A percentile compares a stretch with the other conserved stretches of the same genome.
Conservation (phyloP, 805 yeast species). For the Metschnikowia cubensis region DNA sequence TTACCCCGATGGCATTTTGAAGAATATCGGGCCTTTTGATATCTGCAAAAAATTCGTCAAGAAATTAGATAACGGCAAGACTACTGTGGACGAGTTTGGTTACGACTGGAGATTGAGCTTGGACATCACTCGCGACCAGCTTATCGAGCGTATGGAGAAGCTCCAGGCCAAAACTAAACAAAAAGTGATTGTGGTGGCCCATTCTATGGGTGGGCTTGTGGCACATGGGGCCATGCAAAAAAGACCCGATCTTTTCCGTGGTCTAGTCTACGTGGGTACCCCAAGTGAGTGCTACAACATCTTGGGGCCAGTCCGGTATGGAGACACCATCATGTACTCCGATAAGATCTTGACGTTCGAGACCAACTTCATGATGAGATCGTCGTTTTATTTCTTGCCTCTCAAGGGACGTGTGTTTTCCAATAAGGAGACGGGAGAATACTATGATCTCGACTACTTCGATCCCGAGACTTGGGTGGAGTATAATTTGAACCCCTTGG, state of each 20-base stretch:
- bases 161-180: constrained; percentile 48
- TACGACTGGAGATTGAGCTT: constrained; percentile 89
- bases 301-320: constrained; percentile 78
- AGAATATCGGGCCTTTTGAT: constrained; percentile 86
- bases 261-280: constrained; percentile 74
- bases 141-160: constrained; percentile 45
- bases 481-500: constrained; percentile 72
- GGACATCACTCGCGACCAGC: constrained; percentile 48
- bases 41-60: constrained; percentile 59
- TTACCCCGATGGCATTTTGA: constrained; percentile 71
- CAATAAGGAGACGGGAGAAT: constrained; percentile 54
- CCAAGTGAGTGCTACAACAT: constrained; percentile 85
- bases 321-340: constrained; percentile 74
- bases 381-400: constrained; percentile 77
- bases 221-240: constrained; percentile 74
- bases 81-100: constrained; percentile 71
- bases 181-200: constrained; percentile 73
- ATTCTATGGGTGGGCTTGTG: constrained; percentile 91
- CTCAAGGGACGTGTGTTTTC: constrained; percentile 69
- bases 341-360: constrained; percentile 74
- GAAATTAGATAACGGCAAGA: constrained; percentile 54
- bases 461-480: constrained; percentile 78
- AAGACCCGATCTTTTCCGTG: constrained; percentile 66
- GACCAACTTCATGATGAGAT: constrained; percentile 84
- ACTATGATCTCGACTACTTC: constrained; percentile 67